Base-by-base conservation (phyloP, 2,329 filamentous ascomycete species). In the Elsinoe batatas region DNA sequence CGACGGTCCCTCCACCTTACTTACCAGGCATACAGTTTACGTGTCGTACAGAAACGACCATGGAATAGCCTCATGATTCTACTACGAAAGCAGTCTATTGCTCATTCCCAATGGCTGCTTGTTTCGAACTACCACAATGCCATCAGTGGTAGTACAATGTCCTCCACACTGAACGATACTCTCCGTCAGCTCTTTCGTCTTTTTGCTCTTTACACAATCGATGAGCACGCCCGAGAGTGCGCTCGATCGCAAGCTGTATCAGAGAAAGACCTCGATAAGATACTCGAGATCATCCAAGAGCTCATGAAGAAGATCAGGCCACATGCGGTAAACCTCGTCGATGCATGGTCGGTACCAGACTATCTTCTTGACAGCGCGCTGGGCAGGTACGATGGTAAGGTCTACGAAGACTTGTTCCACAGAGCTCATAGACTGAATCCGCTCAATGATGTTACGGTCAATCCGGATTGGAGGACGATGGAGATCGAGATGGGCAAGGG, bases 341-440 rank as follows among this genome's bases (percentile, higher is more conserved):
- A 79, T 61, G 67, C 73, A 1, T 80, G 76, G 76, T 71, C 69
- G 53, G 71, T 79, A 35, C 77, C 77, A 1, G 77, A 79, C 61
- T 80, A 72, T 59, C 59, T 79, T 51, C 68, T 79, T 0, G 72
- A 79, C 51, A 78, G 74, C 63, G 74, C 76, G 5, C 63, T 79
- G 37, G 77, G 77, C 0, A 65, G 76, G 42, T 74, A 70, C 56
- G 76, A 79, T 62, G 77, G 77, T 1, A 74, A 70, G 51, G 76
- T 79, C 5, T 79, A 79, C 59, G 77, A 79, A 61, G 74, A 78
- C 56, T 62, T 79, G 40, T 79, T 72, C 58, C 69, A 78, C 56
- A 68, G 73, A 53, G 77, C 76, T 3, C 76, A 79, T 67, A 65
- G 72, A 44, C 62, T 73, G 60, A 79, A 79, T 63, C 76, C 76